Conservation (phyloP, 139 green algal species). For the Tetradesmus lagerheimii region DNA sequence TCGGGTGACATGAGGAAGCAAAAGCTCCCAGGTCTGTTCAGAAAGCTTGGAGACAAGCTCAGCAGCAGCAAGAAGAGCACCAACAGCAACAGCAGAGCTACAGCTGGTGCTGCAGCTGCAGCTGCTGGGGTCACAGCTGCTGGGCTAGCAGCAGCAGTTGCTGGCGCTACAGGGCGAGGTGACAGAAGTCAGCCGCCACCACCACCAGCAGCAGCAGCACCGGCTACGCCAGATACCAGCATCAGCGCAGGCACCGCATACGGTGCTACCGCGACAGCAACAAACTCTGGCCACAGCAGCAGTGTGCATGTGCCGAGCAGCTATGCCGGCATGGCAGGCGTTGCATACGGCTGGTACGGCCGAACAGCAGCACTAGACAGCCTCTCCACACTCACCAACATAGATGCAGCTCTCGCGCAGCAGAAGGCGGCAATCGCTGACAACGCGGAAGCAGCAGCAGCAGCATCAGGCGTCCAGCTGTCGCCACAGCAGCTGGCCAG, state of each 20-base stretch:
- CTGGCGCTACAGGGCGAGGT: not conserved
- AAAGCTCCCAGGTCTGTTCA: not conserved
- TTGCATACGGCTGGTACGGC: slow-evolving; percentile 13
- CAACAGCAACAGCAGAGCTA: not conserved
- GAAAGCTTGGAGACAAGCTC: not conserved
- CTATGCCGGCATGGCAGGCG: not conserved
- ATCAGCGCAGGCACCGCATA: not conserved
- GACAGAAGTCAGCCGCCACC: not conserved
- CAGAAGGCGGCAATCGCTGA: not conserved
- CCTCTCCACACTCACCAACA: not conserved
- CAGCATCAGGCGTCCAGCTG: not conserved
- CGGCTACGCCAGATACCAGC: not conserved
- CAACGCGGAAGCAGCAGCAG: not conserved
- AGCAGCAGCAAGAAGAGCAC: not conserved
- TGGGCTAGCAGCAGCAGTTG: not conserved
- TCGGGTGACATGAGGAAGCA: not conserved
- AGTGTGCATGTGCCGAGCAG: not conserved
- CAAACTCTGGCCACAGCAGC: not conserved
- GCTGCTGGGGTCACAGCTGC: not conserved
- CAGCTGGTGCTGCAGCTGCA: not conserved
- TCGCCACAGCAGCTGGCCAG: not conserved
- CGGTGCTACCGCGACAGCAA: not conserved
- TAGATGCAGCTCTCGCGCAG: not conserved
- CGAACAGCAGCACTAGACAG: not conserved
- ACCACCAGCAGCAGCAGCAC: not conserved